Conservation (phyloP, 2,329 filamentous ascomycete species). For the Trichophyton schoenleinii region DNA sequence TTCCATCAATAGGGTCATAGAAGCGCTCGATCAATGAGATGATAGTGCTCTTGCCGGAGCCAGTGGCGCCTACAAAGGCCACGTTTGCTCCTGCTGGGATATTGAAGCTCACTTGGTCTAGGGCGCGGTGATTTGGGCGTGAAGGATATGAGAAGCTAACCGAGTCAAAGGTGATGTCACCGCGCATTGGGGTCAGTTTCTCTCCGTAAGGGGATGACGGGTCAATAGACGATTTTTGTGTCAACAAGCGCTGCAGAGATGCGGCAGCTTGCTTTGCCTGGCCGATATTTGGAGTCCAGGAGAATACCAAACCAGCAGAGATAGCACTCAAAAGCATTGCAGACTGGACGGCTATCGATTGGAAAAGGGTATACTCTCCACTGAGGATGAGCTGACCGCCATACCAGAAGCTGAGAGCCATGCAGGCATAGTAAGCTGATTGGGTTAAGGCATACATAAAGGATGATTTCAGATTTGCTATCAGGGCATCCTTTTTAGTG, state of each 20-base stretch:
- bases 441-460: conserved; percentile 41
- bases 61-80: conserved; percentile 56
- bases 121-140: conserved; percentile 46
- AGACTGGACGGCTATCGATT: conserved; percentile 62
- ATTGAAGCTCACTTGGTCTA: conserved; percentile 44
- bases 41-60: conserved; percentile 61
- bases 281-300: conserved; percentile 61
- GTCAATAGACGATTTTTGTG: conserved; percentile 11
- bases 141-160: conserved; percentile 56
- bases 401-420: conserved; percentile 67
- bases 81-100: conserved; percentile 35
- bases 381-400: conserved; percentile 56
- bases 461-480: conserved; percentile 36
- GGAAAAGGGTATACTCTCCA: conserved; percentile 52
- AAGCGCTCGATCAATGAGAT: conserved; percentile 65
- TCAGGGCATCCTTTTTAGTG: conserved; percentile 37
- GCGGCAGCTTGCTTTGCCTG: conserved; percentile 50
- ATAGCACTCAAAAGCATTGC: conserved; percentile 61
- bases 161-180: conserved; percentile 40
- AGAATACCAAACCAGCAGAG: conserved; percentile 62
- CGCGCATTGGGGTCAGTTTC: conserved; percentile 12
- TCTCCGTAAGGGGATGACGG: conserved; percentile 8
- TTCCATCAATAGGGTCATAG: conserved; percentile 53
- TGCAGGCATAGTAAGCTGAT: conserved; percentile 43
- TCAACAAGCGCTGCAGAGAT: background rate